phyloP scores from a whole-genome alignment of 768 basidiomycete genomes.

The Leucosporidium creatinivorum region DNA sequence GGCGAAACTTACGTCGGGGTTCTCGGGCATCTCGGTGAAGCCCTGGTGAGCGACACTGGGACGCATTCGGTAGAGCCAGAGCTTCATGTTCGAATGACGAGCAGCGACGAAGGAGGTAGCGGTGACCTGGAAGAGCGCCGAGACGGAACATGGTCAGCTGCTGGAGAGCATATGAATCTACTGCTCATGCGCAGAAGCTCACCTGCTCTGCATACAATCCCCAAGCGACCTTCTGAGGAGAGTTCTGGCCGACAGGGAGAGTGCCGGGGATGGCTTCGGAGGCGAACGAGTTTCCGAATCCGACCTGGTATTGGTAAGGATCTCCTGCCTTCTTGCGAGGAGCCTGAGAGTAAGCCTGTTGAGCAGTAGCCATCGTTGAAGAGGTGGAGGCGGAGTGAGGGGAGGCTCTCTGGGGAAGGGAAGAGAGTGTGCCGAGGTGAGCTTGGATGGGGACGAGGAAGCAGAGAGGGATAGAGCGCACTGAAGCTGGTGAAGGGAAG shows the following conservation, averaged over 20 bases:
- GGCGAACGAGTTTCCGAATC: conserved; percentile 56
- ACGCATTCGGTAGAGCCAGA: conserved; percentile 62
- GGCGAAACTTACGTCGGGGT: conserved; percentile 45
- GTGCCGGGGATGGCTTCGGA: conserved; percentile 46
- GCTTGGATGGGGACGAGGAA: too few relatives aligned
- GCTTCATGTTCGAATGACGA: conserved; percentile 50
- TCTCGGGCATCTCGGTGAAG: conserved; percentile 52
- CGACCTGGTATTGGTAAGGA: conserved; percentile 55
- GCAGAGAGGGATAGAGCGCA: neutral
- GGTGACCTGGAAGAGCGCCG: conserved; percentile 2
- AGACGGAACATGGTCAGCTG: too few relatives aligned
- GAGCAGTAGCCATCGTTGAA: conserved; percentile 27
- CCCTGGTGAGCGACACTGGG: conserved; percentile 55
- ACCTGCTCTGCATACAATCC: conserved; percentile 55
- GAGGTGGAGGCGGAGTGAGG: neutral
- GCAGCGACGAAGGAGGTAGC: conserved; percentile 56
- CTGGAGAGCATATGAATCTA: neutral
- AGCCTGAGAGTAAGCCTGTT: conserved; percentile 16
- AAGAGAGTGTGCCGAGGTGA: too few relatives aligned
- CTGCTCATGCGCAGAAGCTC: conserved; percentile 25
- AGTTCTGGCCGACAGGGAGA: conserved; percentile 57
- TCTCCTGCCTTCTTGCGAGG: conserved; percentile 43
- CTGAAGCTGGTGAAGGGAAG: neutral
- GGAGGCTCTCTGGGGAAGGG: too few relatives aligned
- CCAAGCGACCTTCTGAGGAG: conserved; percentile 57